A percentile compares a stretch with the other conserved stretches of the same genome.
Conservation (phyloP, 495 filamentous ascomycete genomes). For the Tuber microsphaerosporum region DNA sequence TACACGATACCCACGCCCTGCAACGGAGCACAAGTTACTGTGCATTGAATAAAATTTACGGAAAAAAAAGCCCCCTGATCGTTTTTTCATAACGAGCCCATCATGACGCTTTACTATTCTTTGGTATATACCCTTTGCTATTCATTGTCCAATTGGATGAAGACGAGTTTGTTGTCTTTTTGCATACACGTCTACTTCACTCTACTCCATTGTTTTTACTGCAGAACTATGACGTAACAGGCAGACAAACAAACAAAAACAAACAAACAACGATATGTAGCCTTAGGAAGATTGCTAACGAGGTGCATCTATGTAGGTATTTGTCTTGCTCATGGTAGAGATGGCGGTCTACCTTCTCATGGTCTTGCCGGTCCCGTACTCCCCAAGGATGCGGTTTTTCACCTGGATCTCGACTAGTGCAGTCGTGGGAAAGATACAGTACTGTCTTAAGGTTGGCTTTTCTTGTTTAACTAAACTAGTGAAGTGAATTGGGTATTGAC, state of each 20-base stretch:
- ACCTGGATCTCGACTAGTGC: conserved; percentile 82
- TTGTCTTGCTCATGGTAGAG: conserved; percentile 83
- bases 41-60: conserved; percentile 3
- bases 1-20: background rate
- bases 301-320: conserved; percentile 57
- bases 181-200: background rate
- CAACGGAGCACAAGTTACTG: conserved; percentile 6
- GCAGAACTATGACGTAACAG: conserved; percentile 17
- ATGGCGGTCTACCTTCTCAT: conserved; percentile 88
- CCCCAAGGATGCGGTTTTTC: conserved; percentile 78
- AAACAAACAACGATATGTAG: conserved; percentile 35
- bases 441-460: conserved; percentile 62
- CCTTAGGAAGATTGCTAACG: conserved; percentile 17
- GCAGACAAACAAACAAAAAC: conserved; percentile 16
- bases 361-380: conserved; percentile 85
- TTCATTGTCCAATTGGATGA: background rate
- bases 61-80: background rate
- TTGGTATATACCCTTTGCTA: conserved; percentile 59
- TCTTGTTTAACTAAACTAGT: background rate
- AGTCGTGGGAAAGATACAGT: conserved; percentile 68
- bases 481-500: background rate
- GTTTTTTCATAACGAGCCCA: conserved; percentile 9
- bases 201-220: background rate
- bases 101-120: conserved; percentile 98
- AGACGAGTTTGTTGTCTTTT: conserved; percentile 6